Percentiles rank a stretch among this genome's conserved stretches.
These are phyloP conservation scores for Omphalotus olearius DNA, from an alignment of 1,284 basidiomycete genomes.

Conservation along the genomic window DNA sequence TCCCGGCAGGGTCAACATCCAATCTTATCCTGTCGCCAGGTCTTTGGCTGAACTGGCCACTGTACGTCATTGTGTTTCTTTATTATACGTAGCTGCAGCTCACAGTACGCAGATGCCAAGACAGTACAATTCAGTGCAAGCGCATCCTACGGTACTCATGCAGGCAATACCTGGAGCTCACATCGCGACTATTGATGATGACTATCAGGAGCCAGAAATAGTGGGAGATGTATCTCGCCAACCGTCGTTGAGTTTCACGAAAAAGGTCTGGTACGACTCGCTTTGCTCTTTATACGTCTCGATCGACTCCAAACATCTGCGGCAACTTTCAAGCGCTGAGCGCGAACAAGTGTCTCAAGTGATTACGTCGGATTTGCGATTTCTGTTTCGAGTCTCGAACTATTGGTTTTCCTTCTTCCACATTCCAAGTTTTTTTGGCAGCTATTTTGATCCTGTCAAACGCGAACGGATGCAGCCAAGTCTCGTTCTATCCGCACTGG, in stretches of 20 bases:
- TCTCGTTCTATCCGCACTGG: slow-evolving; percentile 59
- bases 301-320: slow-evolving; percentile 27
- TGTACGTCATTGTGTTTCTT: no score
- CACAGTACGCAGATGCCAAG: neutral
- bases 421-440: slow-evolving; percentile 59
- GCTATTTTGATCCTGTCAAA: slow-evolving; percentile 49
- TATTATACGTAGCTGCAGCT: neutral
- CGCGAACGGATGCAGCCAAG: slow-evolving; percentile 63
- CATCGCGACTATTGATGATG: slow-evolving; percentile 17
- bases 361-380: slow-evolving; percentile 57
- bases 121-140: neutral
- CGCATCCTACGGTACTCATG: neutral
- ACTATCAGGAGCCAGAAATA: slow-evolving; percentile 20
- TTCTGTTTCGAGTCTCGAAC: slow-evolving; percentile 58
- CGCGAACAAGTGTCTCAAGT: slow-evolving; percentile 40
- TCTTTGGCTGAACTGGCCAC: no score
- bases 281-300: slow-evolving; percentile 53
- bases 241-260: slow-evolving; percentile 60
- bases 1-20: neutral
- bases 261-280: slow-evolving; percentile 76
- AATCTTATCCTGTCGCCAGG: neutral
- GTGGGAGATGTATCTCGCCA: slow-evolving; percentile 25
- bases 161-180: slow-evolving; percentile 1
- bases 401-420: slow-evolving; percentile 74
- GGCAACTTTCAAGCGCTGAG: slow-evolving; percentile 33